Percentiles rank a stretch among this genome's conserved stretches.
Evolutionary conservation across 768 basidiomycete genomes (phyloP).

Genomic region (Suillus spraguei): DNA sequence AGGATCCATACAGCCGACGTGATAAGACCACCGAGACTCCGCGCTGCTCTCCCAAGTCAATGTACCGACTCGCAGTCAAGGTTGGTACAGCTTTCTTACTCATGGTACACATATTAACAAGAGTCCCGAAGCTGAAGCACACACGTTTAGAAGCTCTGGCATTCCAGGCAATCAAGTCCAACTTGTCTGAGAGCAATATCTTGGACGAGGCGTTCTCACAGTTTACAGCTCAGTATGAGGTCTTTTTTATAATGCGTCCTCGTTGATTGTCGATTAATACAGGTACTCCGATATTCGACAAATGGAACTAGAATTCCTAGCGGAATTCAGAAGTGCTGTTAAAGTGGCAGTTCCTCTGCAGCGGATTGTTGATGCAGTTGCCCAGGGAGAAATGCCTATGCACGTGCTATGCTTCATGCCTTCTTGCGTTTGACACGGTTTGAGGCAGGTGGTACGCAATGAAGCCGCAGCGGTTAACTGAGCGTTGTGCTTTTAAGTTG

Average conservation of each 20-base stretch:
- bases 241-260: background rate
- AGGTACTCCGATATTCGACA: conserved; percentile 23
- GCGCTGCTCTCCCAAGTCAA: conserved; percentile 38
- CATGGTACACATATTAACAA: background rate
- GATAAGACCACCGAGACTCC: background rate
- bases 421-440: background rate
- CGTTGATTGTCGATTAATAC: background rate
- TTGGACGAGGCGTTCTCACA: conserved; percentile 32
- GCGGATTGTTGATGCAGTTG: background rate
- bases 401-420: background rate
- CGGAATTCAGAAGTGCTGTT: background rate
- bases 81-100: conserved; percentile 15
- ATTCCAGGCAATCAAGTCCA: conserved; percentile 24
- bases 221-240: conserved; percentile 30
- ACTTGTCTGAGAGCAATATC: conserved; percentile 28
- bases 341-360: background rate
- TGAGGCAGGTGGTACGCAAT: background rate
- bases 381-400: background rate
- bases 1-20: background rate
- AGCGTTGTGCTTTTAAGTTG: background rate
- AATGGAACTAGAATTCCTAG: background rate
- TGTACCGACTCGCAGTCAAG: conserved; percentile 36
- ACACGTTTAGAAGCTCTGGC: conserved; percentile 10
- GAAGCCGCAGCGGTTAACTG: background rate
- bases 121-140: background rate